A percentile compares a stretch with the other conserved stretches of the same genome.
phyloP scores from a whole-genome alignment of 148 eudicot species.

The Vaccinium macrocarpon region DNA sequence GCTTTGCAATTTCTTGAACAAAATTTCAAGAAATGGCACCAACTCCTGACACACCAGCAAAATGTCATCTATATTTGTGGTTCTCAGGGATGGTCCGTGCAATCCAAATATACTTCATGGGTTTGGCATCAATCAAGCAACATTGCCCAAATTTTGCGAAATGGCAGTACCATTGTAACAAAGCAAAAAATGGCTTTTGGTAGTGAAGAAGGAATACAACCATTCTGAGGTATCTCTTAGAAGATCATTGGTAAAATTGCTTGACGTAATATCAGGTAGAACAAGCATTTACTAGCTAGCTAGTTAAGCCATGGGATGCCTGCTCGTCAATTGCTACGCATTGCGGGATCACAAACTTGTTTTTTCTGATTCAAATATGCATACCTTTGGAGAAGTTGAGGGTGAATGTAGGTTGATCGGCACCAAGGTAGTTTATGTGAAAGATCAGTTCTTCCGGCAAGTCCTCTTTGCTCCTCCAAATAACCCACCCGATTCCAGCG shows the following conservation, averaged over 20 bases:
- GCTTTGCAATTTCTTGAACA: background rate
- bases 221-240: background rate
- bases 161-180: background rate
- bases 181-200: background rate
- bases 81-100: background rate
- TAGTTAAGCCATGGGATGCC: conserved; percentile 1
- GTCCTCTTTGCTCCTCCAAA: conserved; percentile 29
- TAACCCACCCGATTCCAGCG: conserved; percentile 26
- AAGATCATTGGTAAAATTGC: background rate
- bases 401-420: conserved; percentile 27
- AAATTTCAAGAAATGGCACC: background rate
- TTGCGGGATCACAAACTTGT: background rate
- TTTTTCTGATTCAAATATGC: background rate
- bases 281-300: background rate
- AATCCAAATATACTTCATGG: background rate
- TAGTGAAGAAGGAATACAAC: background rate
- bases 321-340: too few species aligned
- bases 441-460: conserved; percentile 25
- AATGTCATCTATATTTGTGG: background rate
- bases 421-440: conserved; percentile 28
- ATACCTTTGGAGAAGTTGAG: conserved; percentile 29
- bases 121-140: background rate
- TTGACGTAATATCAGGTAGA: background rate
- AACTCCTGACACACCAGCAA: background rate
- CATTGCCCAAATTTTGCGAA: background rate